Evolutionary conservation across 148 eudicot genomes (phyloP), one percentile per base, ranked within the genome.

Genomic region (Limonium bicolor): DNA sequence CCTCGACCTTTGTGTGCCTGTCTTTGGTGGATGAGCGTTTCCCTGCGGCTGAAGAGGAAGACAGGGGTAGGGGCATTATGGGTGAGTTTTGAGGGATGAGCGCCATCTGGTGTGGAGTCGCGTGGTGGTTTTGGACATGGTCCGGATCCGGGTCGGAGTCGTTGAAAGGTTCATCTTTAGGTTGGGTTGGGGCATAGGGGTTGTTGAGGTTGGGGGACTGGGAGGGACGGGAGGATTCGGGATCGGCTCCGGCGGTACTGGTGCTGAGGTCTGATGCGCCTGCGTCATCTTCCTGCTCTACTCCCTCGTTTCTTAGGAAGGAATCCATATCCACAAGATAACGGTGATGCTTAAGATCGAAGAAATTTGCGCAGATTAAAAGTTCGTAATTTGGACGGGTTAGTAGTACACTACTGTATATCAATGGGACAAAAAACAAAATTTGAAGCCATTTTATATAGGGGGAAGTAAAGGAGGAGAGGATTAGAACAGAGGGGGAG

Each of bases 1-100:
- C 72, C 46, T 67, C 72, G 11, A 67, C 72, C 44, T 67, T 67
- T 18, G 67, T 53, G 56, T 67, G 72, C 14, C 72, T 50, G 41
- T 67, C 72, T 27, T 67, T 67, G 12, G 58, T 50, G 7, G 56
- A 40, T 36, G 66, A 39, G 20, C 67, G 51, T 22, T 36, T 37
- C 47, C 41, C 45, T 14, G 19, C 25, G 28, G 46, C 3, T 20
- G 24, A 54, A 46, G 42, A 7, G 36, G 9, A 32, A 32, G 8
- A 25, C 18, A 18, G 35, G 39, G 23, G 2, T 32, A 20, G 51
- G 38, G 36, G 39, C 32, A 25, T 25, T 1, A 15, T 46, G 50
- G 50, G 50, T 2, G n/a, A n/a, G 11, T 31, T 31, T 48, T 17
- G n/a, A n/a, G n/a, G n/a, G 19, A 6, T 11, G 11, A 20, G 48